Evolutionary conservation across 768 basidiomycete genomes (phyloP).

Genomic region (Boletus eberwhitei): DNA sequence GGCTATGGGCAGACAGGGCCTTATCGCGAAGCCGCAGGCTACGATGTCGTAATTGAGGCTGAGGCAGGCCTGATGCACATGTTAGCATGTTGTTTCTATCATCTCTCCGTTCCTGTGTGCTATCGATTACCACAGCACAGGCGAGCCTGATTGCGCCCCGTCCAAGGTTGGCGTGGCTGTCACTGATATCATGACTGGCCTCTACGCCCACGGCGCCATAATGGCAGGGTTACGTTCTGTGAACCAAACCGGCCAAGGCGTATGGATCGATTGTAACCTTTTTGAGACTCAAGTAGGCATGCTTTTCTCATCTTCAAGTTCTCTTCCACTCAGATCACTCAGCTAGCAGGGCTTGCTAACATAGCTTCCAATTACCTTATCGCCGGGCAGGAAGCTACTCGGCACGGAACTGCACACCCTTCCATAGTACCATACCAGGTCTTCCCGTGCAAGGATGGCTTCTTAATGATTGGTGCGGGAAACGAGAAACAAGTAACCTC

Average conservation of each 20-base stretch:
- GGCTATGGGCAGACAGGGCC: constrained; percentile 91
- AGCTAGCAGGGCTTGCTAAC: constrained; percentile 90
- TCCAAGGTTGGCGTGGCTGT: constrained; percentile 95
- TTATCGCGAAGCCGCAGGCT: constrained; percentile 77
- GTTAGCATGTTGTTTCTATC: constrained; percentile 40
- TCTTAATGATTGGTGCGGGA: constrained; percentile 90
- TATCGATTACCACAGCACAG: constrained; percentile 54
- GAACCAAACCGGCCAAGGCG: constrained; percentile 79
- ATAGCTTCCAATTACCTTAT: constrained; percentile 94
- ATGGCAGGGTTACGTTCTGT: constrained; percentile 86
- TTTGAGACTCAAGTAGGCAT: constrained; percentile 80
- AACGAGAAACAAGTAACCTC: constrained; percentile 74
- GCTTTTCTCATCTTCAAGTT: background rate
- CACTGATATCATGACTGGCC: constrained; percentile 83
- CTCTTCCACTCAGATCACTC: constrained; percentile 1
- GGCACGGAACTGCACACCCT: constrained; percentile 92
- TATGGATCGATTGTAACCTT: constrained; percentile 89
- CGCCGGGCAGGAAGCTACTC: constrained; percentile 72
- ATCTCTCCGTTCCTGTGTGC: constrained; percentile 3
- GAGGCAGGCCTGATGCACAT: constrained; percentile 96
- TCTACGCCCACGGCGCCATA: constrained; percentile 91
- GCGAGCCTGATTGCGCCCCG: constrained; percentile 81
- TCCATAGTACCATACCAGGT: constrained; percentile 93
- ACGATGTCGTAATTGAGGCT: constrained; percentile 83
- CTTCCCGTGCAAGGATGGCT: constrained; percentile 84